Percentiles rank a stretch among this genome's conserved stretches.
phyloP scores from a whole-genome alignment of 176 grass and related monocot species.

The Pontederia paniculata region DNA sequence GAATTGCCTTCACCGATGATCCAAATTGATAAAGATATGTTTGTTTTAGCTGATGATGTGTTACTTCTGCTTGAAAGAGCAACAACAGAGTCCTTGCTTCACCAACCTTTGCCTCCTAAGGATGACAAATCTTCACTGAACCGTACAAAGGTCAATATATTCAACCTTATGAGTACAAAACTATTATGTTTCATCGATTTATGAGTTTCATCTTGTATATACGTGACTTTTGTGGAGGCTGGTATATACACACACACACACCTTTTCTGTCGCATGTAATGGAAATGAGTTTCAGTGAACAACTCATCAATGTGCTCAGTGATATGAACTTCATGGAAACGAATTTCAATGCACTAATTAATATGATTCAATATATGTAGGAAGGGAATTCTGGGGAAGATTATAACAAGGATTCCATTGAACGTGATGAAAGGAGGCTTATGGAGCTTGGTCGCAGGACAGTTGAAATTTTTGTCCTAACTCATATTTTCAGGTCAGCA shows the following conservation, averaged over 20 bases:
- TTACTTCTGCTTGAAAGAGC: constrained; percentile 55
- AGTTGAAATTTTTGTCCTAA: constrained; percentile 27
- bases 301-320: too few relatives aligned
- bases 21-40: constrained; percentile 43
- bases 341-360: too few relatives aligned
- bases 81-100: constrained; percentile 57
- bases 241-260: too few relatives aligned
- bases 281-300: too few relatives aligned
- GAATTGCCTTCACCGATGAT: constrained; percentile 34
- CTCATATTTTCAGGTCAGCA: constrained; percentile 27
- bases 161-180: background rate
- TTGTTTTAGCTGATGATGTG: constrained; percentile 81
- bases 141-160: constrained; percentile 27
- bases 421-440: constrained; percentile 28
- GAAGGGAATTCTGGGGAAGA: constrained; percentile 29
- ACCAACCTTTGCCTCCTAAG: constrained; percentile 54
- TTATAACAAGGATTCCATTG: constrained; percentile 16
- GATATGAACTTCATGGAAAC: too few relatives aligned
- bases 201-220: background rate
- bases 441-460: constrained; percentile 31
- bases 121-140: constrained; percentile 77
- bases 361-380: constrained; percentile 8
- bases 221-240: background rate
- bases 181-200: background rate
- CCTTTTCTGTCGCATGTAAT: too few relatives aligned